phyloP scores from a whole-genome alignment of 495 filamentous ascomycete genomes.

The Hypoxylon crocopeplum region DNA sequence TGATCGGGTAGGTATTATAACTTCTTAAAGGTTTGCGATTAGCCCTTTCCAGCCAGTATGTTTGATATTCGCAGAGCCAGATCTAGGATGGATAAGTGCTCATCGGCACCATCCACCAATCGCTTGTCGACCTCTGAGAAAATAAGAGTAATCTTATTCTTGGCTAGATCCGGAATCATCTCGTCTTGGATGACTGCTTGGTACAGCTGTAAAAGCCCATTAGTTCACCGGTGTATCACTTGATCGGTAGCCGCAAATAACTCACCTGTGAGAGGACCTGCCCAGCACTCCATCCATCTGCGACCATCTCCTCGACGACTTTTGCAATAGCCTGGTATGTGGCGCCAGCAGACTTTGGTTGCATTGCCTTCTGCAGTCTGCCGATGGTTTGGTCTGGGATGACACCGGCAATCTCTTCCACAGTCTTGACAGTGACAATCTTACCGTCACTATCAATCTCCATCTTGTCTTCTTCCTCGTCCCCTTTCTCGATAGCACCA shows the following conservation, averaged over 20 bases:
- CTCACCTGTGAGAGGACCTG: slow-evolving; percentile 81
- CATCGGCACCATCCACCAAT: slow-evolving; percentile 95
- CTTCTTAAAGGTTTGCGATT: not conserved
- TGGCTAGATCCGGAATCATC: slow-evolving; percentile 77
- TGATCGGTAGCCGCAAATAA: not conserved
- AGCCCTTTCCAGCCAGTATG: slow-evolving; percentile 62
- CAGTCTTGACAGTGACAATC: slow-evolving; percentile 72
- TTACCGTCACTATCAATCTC: slow-evolving; percentile 62
- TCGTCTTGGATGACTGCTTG: slow-evolving; percentile 84
- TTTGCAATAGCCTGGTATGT: slow-evolving; percentile 77
- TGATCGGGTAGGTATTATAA: too few relatives aligned
- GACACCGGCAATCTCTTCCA: slow-evolving; percentile 96
- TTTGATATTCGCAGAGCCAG: slow-evolving; percentile 79
- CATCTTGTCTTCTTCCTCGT: slow-evolving; percentile 58
- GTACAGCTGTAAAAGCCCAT: slow-evolving; percentile 68
- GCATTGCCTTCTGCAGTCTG: slow-evolving; percentile 74
- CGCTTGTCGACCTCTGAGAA: slow-evolving; percentile 96
- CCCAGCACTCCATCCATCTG: slow-evolving; percentile 97
- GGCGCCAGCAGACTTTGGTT: slow-evolving; percentile 67
- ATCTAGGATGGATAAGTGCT: slow-evolving; percentile 90
- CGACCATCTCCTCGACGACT: slow-evolving; percentile 86
- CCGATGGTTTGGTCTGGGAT: slow-evolving; percentile 79
- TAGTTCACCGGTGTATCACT: not conserved
- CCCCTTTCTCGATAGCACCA: slow-evolving; percentile 59
- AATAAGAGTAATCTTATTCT: slow-evolving; percentile 85